phyloP scores from a whole-genome alignment of 2,329 filamentous ascomycete genomes.

The Fusarium sp. region DNA sequence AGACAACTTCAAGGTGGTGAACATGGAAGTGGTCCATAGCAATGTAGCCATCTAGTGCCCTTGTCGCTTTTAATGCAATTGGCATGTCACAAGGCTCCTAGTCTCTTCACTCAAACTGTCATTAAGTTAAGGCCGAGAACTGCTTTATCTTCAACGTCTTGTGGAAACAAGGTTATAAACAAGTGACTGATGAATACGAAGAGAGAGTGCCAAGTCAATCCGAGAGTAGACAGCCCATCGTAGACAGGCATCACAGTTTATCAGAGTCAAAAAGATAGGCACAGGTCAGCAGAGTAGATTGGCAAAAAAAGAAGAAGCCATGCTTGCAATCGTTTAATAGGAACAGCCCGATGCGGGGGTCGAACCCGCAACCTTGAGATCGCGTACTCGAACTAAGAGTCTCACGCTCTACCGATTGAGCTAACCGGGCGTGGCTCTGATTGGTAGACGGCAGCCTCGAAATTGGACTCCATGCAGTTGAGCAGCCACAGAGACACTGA shows the following conservation, averaged over 20 bases:
- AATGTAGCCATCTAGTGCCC: background rate
- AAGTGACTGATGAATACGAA: too few relatives aligned
- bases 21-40: background rate
- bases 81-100: too few relatives aligned
- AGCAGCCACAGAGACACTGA: background rate
- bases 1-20: background rate
- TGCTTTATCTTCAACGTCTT: too few relatives aligned
- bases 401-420: conserved; percentile 70
- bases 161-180: too few relatives aligned
- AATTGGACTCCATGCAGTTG: background rate
- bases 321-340: background rate
- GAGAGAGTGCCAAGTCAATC: too few relatives aligned
- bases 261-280: background rate
- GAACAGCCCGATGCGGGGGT: conserved; percentile 55
- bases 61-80: background rate
- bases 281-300: background rate
- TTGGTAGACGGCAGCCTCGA: background rate
- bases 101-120: too few relatives aligned
- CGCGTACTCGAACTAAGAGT: conserved; percentile 61
- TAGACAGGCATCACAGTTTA: too few relatives aligned
- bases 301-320: background rate
- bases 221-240: too few relatives aligned
- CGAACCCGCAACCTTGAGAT: conserved; percentile 70
- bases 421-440: conserved; percentile 41
- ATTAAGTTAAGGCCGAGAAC: too few relatives aligned